phyloP scores from a whole-genome alignment of 345 rosid genomes.

The Melastoma malabathricum region DNA sequence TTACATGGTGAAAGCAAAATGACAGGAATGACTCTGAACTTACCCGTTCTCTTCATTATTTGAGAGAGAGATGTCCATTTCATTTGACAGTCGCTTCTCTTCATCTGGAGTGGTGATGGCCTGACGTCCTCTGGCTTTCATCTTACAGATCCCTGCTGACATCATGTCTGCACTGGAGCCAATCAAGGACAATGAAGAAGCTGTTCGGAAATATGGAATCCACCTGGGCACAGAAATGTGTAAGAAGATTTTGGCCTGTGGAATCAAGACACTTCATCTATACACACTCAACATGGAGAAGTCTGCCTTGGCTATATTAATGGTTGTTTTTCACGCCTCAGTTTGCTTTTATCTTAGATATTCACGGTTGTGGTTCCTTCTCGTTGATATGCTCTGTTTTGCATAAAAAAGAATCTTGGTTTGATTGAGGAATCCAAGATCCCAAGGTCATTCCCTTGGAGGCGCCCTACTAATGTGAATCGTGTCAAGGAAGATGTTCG shows the following conservation, averaged over 20 bases:
- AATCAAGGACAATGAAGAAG: conserved; percentile 95
- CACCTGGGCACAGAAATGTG: conserved; percentile 98
- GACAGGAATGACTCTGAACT: too few relatives aligned
- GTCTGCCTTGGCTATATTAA: conserved; percentile 74
- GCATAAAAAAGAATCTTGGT: conserved; percentile 62
- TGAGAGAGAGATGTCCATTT: too few relatives aligned
- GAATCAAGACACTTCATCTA: conserved; percentile 74
- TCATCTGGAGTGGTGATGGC: too few relatives aligned
- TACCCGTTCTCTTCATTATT: too few relatives aligned
- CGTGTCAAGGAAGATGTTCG: conserved; percentile 92
- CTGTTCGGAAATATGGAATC: conserved; percentile 80
- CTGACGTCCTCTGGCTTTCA: too few relatives aligned
- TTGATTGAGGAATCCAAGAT: conserved; percentile 83
- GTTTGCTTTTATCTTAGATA: neutral
- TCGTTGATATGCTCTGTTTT: conserved; percentile 10
- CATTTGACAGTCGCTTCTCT: too few relatives aligned
- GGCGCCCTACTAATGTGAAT: conserved; percentile 79
- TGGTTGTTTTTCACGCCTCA: conserved; percentile 28
- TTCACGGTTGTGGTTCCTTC: neutral
- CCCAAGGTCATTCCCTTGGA: conserved; percentile 75
- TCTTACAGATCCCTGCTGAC: conserved; percentile 67
- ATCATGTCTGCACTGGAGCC: conserved; percentile 82
- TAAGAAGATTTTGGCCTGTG: conserved; percentile 82
- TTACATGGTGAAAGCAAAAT: too few relatives aligned
- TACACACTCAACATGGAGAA: conserved; percentile 94